phyloP scores from a whole-genome alignment of 257 asterid species.

The Nicotiana tomentosiformis region DNA sequence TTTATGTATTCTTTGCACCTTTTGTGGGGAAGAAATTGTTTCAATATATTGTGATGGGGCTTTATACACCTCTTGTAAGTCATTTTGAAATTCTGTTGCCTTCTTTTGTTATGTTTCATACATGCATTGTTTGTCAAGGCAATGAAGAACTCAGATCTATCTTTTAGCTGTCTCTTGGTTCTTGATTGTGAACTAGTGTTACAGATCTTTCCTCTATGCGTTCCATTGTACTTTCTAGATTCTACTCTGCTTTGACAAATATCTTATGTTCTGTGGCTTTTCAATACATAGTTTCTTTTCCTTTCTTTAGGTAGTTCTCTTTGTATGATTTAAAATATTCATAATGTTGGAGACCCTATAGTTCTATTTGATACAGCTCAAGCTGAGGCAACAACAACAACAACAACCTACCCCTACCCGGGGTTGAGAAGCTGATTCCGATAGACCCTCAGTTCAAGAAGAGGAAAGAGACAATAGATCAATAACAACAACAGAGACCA shows the following conservation, averaged over 20 bases:
- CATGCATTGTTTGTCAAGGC: constrained; percentile 13
- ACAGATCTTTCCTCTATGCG: constrained; percentile 13
- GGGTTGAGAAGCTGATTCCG: no score
- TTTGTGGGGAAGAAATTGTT: constrained; percentile 80
- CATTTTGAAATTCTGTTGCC: constrained; percentile 11
- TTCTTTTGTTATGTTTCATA: neutral
- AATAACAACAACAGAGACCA: no score
- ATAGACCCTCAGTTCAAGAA: no score
- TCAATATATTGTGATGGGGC: constrained; percentile 81
- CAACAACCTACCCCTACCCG: no score
- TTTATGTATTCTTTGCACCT: constrained; percentile 98
- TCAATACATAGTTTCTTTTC: neutral
- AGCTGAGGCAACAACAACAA: neutral
- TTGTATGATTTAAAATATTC: neutral
- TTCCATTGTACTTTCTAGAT: constrained; percentile 14
- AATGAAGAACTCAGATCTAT: constrained; percentile 45
- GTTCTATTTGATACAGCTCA: neutral
- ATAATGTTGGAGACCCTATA: neutral
- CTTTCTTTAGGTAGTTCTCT: neutral
- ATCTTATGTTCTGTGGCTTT: neutral
- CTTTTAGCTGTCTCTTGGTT: constrained; percentile 22
- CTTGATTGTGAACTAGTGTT: constrained; percentile 26
- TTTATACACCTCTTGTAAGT: constrained; percentile 97
- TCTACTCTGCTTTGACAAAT: neutral
- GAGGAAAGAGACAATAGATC: no score